Conservation (phyloP, 495 filamentous ascomycete species). For the Penicillium crystallinum region DNA sequence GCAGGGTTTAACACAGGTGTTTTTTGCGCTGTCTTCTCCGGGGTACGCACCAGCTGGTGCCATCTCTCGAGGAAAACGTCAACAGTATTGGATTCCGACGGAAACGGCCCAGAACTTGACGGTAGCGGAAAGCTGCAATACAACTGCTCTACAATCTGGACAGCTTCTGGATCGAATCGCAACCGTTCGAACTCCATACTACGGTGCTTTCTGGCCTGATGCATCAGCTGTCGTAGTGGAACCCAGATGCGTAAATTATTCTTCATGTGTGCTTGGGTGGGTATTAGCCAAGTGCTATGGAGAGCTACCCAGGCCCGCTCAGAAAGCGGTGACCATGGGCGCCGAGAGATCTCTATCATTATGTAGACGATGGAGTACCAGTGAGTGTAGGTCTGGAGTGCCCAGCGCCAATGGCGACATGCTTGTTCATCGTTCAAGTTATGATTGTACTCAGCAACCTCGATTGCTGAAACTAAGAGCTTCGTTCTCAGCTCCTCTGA, state of each 20-base stretch:
- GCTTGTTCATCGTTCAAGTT: constrained; percentile 41
- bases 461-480: constrained; percentile 41
- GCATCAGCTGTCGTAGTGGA: constrained; percentile 48
- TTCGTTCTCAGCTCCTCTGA: constrained; percentile 34
- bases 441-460: constrained; percentile 54
- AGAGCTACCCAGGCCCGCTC: constrained; percentile 53
- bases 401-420: constrained; percentile 55
- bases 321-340: constrained; percentile 44
- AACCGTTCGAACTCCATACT: constrained; percentile 37
- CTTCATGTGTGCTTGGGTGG: constrained; percentile 27
- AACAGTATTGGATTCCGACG: constrained; percentile 12
- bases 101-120: constrained; percentile 28
- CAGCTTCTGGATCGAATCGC: constrained; percentile 23
- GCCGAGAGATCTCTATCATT: constrained; percentile 45
- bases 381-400: constrained; percentile 54
- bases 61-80: constrained; percentile 34
- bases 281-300: constrained; percentile 45
- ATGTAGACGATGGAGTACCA: constrained; percentile 57
- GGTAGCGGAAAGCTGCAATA: constrained; percentile 28
- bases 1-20: too few species aligned
- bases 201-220: constrained; percentile 43
- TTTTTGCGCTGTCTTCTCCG: neutral
- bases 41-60: constrained; percentile 25
- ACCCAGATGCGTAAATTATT: constrained; percentile 47
- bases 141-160: constrained; percentile 23